Evolutionary conservation across 2,329 filamentous ascomycete species (phyloP).

Genomic region (Fusarium nisikadoi): DNA sequence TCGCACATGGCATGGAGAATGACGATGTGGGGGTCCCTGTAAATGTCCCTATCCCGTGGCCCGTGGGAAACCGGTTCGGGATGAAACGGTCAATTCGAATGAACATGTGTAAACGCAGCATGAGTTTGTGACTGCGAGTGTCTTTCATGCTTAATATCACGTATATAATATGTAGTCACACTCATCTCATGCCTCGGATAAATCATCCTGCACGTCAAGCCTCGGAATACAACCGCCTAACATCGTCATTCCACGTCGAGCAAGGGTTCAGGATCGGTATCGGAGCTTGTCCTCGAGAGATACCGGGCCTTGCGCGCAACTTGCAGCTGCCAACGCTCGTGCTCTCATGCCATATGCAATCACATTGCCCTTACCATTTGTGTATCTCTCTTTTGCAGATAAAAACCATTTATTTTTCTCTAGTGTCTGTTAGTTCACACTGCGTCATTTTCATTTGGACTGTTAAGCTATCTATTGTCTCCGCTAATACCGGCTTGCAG

Average conservation of each 20-base stretch:
- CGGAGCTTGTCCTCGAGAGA: slow-evolving; percentile 27
- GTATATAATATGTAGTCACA: background rate
- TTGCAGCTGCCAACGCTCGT: slow-evolving; percentile 6
- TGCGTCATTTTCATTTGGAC: slow-evolving; percentile 46
- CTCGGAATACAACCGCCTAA: slow-evolving; percentile 9
- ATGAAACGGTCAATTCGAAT: slow-evolving; percentile 33
- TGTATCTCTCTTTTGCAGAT: background rate
- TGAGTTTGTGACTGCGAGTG: background rate
- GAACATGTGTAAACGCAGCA: slow-evolving; percentile 1
- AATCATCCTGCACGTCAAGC: background rate
- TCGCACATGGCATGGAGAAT: background rate
- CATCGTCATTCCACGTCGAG: slow-evolving; percentile 35
- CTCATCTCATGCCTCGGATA: slow-evolving; percentile 14
- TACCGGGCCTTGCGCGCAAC: slow-evolving; percentile 21
- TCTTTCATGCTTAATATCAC: background rate
- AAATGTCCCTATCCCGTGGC: slow-evolving; percentile 36
- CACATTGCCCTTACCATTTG: background rate
- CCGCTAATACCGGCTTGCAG: slow-evolving; percentile 36
- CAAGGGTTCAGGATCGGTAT: slow-evolving; percentile 34
- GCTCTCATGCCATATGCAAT: slow-evolving; percentile 21
- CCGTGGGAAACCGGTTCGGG: slow-evolving; percentile 42
- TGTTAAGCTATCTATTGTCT: slow-evolving; percentile 3
- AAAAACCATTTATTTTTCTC: slow-evolving; percentile 11
- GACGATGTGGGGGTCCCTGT: slow-evolving; percentile 34
- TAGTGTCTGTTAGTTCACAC: slow-evolving; percentile 35